phyloP scores from a whole-genome alignment of 495 filamentous ascomycete species.

The Xylaria scruposa region DNA sequence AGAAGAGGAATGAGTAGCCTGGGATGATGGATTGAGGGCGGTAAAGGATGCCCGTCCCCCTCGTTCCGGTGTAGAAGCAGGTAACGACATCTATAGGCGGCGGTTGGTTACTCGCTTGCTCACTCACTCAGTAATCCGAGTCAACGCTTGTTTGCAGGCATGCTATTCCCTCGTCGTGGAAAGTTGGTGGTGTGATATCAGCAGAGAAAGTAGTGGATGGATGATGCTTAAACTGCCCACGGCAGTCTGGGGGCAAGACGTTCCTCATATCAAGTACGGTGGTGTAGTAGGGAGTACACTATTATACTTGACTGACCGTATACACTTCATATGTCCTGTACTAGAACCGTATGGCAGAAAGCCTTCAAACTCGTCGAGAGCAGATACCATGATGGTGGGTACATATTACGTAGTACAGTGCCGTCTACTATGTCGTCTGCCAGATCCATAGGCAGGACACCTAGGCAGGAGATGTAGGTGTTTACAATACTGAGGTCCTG shows the following conservation, averaged over 20 bases:
- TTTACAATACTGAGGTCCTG: neutral
- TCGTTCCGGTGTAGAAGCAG: neutral
- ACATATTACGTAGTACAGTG: neutral
- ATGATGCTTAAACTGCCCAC: conserved; percentile 10
- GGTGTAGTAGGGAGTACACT: neutral
- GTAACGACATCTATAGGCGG: conserved; percentile 1
- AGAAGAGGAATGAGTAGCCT: conserved; percentile 20
- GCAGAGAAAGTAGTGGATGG: neutral
- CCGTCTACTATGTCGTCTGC: neutral
- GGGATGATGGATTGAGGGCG: conserved; percentile 21
- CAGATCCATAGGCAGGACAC: neutral
- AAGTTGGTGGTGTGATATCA: conserved; percentile 20
- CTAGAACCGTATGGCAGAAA: neutral
- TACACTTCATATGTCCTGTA: neutral
- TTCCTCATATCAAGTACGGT: neutral
- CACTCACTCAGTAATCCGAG: neutral
- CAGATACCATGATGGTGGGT: neutral
- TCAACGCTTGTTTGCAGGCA: conserved; percentile 5
- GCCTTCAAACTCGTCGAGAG: neutral
- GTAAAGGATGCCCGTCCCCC: conserved; percentile 24
- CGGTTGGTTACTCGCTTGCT: neutral
- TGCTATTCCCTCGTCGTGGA: conserved; percentile 4
- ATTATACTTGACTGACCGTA: neutral
- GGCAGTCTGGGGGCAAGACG: conserved; percentile 1
- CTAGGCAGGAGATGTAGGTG: neutral